Evolutionary conservation across 2,329 filamentous ascomycete species (phyloP), one percentile per base, ranked within the genome.

Genomic region (Diaporthe humulicola): DNA sequence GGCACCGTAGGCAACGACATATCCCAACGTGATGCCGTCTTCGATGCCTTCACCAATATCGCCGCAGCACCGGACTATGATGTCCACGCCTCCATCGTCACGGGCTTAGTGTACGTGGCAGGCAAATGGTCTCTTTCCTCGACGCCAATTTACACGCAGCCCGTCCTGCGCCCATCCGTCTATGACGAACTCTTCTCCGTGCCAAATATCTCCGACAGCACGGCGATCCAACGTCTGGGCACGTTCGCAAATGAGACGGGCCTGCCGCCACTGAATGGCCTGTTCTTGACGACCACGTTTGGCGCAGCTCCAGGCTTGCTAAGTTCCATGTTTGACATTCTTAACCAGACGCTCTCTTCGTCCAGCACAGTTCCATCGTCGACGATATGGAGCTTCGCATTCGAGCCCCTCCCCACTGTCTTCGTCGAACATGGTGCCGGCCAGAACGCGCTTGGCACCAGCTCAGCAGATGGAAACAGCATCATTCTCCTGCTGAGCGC

Each of bases 21-120:
- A 38, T 70, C 66, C n/a, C 45, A 70, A 2, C 66, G 66, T 25
- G 52, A 70, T 38, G 66, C 66, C 52, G 66, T 70, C 45, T 70
- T 70, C 45, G 48, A 70, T 38, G 66, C 66, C 45, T 70, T 70
- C 45, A 70, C 66, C 48, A 33, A 71, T 54, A 71, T 57, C 54
- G 69, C 38, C 56, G 40, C 50, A 28, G 40, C 48, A 45, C 33
- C 69, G 25, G 50, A 71, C 36, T 58, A 57, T 10, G 48, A 71
- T 48, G 40, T 71, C 69, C 40, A 61, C 54, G 54, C 69, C 50
- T 56, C 48, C 40, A n/a, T 71, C 50, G 48, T 57, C n/a, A n/a
- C 45, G 14, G 69, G 48, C 33, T 48, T 71, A 33, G 0, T 71
- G 33, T 57, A 71, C 25, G 19, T 33, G 40, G 28, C 69, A 25